These are phyloP conservation scores for Leccinellum rugosiceps DNA, from an alignment of 768 basidiomycete genomes.

Conservation along the genomic window DNA sequence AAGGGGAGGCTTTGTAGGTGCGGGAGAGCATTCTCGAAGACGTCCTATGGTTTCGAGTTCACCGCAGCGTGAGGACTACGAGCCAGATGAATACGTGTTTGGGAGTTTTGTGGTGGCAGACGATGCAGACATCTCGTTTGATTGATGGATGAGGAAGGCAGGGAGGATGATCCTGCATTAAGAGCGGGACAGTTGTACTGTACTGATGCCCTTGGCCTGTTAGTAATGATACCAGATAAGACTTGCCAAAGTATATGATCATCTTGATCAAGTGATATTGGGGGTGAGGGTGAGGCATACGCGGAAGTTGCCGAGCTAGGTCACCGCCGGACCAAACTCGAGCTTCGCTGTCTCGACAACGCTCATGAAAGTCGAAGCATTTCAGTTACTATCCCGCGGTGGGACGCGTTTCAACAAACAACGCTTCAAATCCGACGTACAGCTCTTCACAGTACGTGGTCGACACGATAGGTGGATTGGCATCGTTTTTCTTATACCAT, in stretches of 20 bases:
- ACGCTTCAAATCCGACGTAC: conserved; percentile 64
- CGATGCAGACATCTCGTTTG: conserved; percentile 63
- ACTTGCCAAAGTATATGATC: background rate
- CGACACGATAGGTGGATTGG: background rate
- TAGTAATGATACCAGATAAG: background rate
- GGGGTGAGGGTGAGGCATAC: background rate
- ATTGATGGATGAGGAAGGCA: too few species aligned
- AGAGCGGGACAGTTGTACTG: background rate
- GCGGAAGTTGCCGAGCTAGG: conserved; percentile 14
- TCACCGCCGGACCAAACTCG: too few species aligned
- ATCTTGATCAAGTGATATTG: too few species aligned
- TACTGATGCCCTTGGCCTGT: background rate
- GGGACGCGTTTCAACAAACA: conserved; percentile 79
- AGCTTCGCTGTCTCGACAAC: too few species aligned
- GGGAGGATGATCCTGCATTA: too few species aligned
- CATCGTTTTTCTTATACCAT: background rate
- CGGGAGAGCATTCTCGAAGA: conserved; percentile 33
- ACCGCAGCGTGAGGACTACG: conserved; percentile 48
- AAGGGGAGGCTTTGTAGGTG: conserved; percentile 35
- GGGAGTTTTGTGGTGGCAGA: conserved; percentile 84
- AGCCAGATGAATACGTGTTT: conserved; percentile 62
- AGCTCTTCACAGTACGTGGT: conserved; percentile 60
- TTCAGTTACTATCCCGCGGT: conserved; percentile 85
- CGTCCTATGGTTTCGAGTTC: conserved; percentile 53
- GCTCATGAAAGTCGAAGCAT: conserved; percentile 77